A percentile compares a stretch with the other conserved stretches of the same genome.
Evolutionary conservation across 2,329 filamentous ascomycete species (phyloP).

Genomic region (Paecilomyces sp.): DNA sequence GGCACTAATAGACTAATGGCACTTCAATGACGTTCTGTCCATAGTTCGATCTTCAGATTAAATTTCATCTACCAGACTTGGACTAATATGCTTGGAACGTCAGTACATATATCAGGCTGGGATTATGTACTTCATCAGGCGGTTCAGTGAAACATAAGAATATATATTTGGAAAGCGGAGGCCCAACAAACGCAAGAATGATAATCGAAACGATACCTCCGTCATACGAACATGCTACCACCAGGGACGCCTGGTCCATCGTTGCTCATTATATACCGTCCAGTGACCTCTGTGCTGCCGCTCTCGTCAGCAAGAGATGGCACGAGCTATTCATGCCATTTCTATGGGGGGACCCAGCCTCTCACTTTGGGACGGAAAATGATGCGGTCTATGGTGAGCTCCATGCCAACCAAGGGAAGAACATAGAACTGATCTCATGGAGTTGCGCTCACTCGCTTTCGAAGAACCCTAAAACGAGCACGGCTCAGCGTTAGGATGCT

Average conservation of each 20-base stretch:
- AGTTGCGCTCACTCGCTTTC: constrained; percentile 55
- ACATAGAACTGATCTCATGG: not conserved
- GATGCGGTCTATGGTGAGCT: constrained; percentile 50
- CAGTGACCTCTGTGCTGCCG: constrained; percentile 48
- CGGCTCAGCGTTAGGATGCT: constrained; percentile 46
- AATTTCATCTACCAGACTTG: not conserved
- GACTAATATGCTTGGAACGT: not conserved
- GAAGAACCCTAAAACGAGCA: constrained; percentile 48
- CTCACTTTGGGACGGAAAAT: constrained; percentile 54
- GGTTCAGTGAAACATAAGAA: not conserved
- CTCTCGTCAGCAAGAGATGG: constrained; percentile 52
- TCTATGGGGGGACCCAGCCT: constrained; percentile 57
- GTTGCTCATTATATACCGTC: constrained; percentile 52
- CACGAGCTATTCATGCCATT: constrained; percentile 52
- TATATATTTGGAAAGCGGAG: not conserved
- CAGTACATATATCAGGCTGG: not conserved
- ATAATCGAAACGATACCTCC: constrained; percentile 52
- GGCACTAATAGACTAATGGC: not conserved
- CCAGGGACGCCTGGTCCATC: constrained; percentile 49
- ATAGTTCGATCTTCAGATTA: not conserved
- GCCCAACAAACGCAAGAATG: not conserved
- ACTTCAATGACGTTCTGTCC: not conserved
- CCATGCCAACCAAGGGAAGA: constrained; percentile 7
- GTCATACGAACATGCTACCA: constrained; percentile 52
- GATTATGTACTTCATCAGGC: not conserved